Base-by-base conservation (phyloP, 2,329 filamentous ascomycete species). In the Colletotrichum sp. region DNA sequence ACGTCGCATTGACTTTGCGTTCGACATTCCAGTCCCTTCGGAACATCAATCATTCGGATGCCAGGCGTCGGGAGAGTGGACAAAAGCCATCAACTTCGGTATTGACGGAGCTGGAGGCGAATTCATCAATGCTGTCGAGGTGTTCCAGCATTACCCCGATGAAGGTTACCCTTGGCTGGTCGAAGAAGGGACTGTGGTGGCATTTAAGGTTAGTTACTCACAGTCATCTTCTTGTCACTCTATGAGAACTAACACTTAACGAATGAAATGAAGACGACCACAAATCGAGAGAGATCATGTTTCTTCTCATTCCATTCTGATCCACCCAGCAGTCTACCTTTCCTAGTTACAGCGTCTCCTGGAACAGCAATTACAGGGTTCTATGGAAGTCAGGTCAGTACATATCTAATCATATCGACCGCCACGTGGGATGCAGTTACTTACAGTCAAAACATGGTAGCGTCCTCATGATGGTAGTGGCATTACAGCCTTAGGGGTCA, bases 201-300 rank as follows among this genome's bases (percentile, higher is more conserved):
- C n/a, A 48, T 22, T 48, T 8, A 48, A 48, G 43, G n/a, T 22
- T 7, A 22, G 43, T 48, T 1, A 13, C n/a, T 48, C 43, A 22
- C 43, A 22, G 43, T 0, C n/a, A 4, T 48, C 9, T 48, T 0
- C 1, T 18, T 22, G 10, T n/a, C n/a, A 48, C 10, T 16, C 10
- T 16, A 22, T n/a, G 18, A 48, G 39, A 6, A 48, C 43, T 13
- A 48, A 4, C 0, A 0, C 43, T 2, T 18, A 48, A 22, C n/a
- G 6, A 48, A 48, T 1, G 43, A 22, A 5, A 12, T 22, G 43
- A 48, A 48, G 43, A 10, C n/a, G 43, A 48, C 43, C 10, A 48
- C 18, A 7, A 48, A 13, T 13, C 43, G 43, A 7, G n/a, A 13
- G 10, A 48, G 43, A 22, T 48, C 43, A 22, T 48, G 43, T 48